Percentiles rank a stretch among this genome's conserved stretches.
Conservation (phyloP, 208 protist genomes). For the Acanthamoeba sp. region DNA sequence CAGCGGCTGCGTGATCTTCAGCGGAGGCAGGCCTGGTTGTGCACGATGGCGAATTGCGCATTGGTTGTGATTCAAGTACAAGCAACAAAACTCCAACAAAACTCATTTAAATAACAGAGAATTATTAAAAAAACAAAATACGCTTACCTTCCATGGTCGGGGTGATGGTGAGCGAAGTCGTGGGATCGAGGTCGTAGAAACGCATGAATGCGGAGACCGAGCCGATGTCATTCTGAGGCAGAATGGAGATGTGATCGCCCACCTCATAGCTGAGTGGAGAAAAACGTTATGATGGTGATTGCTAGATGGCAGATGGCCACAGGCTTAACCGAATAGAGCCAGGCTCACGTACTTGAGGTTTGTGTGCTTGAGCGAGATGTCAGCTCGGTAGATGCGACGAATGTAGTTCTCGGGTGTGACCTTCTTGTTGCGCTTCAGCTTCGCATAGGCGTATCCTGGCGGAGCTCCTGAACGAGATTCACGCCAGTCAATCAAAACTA, state of each 20-base stretch:
- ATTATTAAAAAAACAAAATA: neutral
- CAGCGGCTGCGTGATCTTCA: slow-evolving; percentile 66
- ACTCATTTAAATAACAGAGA: too few relatives aligned
- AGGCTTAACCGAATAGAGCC: neutral
- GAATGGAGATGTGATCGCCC: slow-evolving; percentile 20
- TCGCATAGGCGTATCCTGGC: slow-evolving; percentile 29
- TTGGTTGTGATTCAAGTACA: too few relatives aligned
- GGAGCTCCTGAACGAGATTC: neutral
- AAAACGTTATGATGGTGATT: neutral
- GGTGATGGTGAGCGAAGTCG: neutral
- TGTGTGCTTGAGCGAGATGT: slow-evolving; percentile 34
- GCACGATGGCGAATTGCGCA: neutral
- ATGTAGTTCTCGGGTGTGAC: slow-evolving; percentile 63
- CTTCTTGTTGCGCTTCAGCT: slow-evolving; percentile 49
- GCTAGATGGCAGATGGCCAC: neutral
- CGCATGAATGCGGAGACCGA: slow-evolving; percentile 53
- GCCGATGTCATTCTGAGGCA: slow-evolving; percentile 50
- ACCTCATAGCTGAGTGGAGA: neutral
- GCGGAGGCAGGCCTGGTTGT: slow-evolving; percentile 1
- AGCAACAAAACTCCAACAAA: too few relatives aligned
- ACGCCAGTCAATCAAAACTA: too few relatives aligned
- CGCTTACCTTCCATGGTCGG: neutral
- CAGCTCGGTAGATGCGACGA: slow-evolving; percentile 23
- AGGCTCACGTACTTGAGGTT: neutral
- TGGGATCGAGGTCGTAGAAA: slow-evolving; percentile 67